These are phyloP conservation scores for Silene coronaria DNA, from an alignment of 179 eudicot species.

Conservation along the genomic window DNA sequence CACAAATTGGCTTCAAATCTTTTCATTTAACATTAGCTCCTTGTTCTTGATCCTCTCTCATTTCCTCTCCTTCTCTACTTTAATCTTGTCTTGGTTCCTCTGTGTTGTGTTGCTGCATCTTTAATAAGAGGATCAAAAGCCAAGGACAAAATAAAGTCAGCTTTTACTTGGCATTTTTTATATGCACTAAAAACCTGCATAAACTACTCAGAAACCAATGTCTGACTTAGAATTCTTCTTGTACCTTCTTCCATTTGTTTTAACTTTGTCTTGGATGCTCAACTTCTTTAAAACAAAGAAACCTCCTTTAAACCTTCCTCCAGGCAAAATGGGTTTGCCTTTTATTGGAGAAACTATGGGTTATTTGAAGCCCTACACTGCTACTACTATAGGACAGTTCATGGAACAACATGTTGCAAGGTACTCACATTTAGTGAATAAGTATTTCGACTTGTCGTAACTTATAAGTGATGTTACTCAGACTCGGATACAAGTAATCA, in stretches of 20 bases:
- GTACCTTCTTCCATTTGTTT: constrained; percentile 41
- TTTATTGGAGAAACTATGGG: constrained; percentile 93
- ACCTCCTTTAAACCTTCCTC: constrained; percentile 65
- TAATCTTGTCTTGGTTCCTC: constrained; percentile 4
- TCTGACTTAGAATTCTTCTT: constrained; percentile 66
- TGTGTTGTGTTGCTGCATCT: constrained; percentile 22
- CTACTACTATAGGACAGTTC: constrained; percentile 80
- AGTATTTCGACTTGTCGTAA: not conserved
- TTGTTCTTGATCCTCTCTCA: constrained; percentile 23
- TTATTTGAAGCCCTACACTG: constrained; percentile 76
- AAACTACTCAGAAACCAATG: constrained; percentile 35
- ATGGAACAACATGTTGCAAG: constrained; percentile 89
- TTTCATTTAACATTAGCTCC: constrained; percentile 27
- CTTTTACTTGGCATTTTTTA: constrained; percentile 5
- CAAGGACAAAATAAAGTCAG: constrained; percentile 10
- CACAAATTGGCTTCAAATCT: constrained; percentile 25
- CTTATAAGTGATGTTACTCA: not conserved
- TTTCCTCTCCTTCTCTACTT: constrained; percentile 3
- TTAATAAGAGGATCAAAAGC: constrained; percentile 17
- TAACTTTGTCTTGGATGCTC: constrained; percentile 39
- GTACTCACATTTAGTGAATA: constrained; percentile 13
- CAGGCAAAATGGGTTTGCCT: constrained; percentile 88
- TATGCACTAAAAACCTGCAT: constrained; percentile 13
- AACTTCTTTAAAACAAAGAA: constrained; percentile 39
- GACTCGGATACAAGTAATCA: not conserved